Evolutionary conservation across 2,329 filamentous ascomycete species (phyloP), one percentile per base, ranked within the genome.

Genomic region (Fusarium pseudonygamai): DNA sequence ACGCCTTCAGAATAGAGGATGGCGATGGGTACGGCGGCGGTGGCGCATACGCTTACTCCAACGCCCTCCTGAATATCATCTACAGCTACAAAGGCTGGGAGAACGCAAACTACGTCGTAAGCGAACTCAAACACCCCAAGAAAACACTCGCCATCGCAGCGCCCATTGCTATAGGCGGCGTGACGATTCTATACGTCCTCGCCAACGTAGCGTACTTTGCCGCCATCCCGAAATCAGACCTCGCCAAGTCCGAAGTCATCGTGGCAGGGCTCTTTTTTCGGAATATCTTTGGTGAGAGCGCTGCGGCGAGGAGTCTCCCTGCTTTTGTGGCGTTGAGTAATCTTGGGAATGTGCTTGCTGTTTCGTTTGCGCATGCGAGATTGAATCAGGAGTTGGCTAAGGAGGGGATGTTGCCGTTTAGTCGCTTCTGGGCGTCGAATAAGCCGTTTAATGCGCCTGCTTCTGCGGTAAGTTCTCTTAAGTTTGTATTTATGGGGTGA

Each of bases 381-480:
- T 74, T 91, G 15, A 91, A 89, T 72, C 89, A 91, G 71, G 91
- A 93, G 79, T 83, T 93, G 49, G 92, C 89, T 2, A 92, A 92
- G 76, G 92, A 94, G 76, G 91, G 91, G 1, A 83, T 93, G 10
- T 77, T 93, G 20, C 92, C 92, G 0, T 92, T 87, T 61, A 90
- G 89, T 68, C 85, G 85, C 6, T 88, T 93, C 78, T 93, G 90
- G 89, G 91, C 91, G 0, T 92, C 90, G 7, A 91, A 90, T 76
- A 89, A 87, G 80, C 92, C 92, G 0, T 92, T 90, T 69, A 89
- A 91, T 63, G 87, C 92, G 0, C 92, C 91, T 0, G 86, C 89
- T n/a, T 83, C 89, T 12, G 82, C 86, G 16, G 84, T 85, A 80
- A 75, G 82, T 81, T 6, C 32, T 14, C 5, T 15, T 12, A 14